These are phyloP conservation scores for Nakazawaea anatomiae DNA, from an alignment of 805 yeast genomes.

Conservation along the genomic window DNA sequence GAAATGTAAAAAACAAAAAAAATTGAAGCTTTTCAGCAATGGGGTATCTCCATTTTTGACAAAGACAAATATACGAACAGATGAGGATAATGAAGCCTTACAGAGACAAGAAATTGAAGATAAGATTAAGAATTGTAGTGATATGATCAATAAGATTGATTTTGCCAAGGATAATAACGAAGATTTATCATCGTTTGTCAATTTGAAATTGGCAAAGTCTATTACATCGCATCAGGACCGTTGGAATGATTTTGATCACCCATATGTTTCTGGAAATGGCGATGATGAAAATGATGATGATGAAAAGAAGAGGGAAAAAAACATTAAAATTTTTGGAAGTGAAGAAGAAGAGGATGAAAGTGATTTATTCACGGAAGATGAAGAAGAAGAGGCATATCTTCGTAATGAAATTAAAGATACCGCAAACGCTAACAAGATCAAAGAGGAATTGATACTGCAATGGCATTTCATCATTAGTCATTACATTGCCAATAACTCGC, in stretches of 20 bases:
- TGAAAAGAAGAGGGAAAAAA: not conserved
- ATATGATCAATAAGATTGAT: not conserved
- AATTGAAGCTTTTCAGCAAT: not conserved
- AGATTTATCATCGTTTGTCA: slow-evolving; percentile 9
- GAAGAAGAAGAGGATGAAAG: not conserved
- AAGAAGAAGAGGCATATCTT: not conserved
- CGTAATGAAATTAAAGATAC: not conserved
- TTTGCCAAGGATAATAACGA: not conserved
- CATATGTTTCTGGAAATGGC: not conserved
- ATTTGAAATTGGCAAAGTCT: not conserved
- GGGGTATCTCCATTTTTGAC: not conserved
- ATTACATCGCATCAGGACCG: not conserved
- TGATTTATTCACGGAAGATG: not conserved
- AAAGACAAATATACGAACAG: too few species aligned
- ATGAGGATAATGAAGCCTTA: not conserved
- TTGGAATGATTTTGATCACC: slow-evolving; percentile 6
- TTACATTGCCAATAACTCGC: slow-evolving; percentile 37
- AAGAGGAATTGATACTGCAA: slow-evolving; percentile 2
- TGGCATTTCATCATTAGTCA: slow-evolving; percentile 24
- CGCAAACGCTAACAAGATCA: not conserved
- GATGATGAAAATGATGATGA: not conserved
- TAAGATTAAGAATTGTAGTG: not conserved
- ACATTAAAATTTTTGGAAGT: too few species aligned
- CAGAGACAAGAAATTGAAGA: not conserved
- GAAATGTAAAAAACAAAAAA: slow-evolving; percentile 17